Base-by-base conservation (phyloP, 2,329 filamentous ascomycete species). In the Grosmannia serpens region DNA sequence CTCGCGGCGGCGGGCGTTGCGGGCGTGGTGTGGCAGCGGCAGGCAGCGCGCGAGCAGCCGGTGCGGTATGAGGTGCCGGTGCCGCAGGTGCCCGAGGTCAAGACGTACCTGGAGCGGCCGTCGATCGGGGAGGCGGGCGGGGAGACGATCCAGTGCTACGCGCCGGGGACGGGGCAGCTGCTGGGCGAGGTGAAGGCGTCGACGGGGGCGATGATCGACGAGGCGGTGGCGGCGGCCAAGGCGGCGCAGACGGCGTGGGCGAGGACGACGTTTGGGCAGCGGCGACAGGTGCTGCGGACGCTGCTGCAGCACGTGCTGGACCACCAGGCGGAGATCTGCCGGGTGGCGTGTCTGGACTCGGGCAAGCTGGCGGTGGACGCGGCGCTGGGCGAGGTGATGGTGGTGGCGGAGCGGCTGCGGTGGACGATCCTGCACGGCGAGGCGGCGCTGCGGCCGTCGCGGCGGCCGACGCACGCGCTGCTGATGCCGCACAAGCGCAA, bases 351-450 rank as follows among this genome's bases (percentile, higher is more conserved):
- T 67, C 79, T 96, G 41, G 94, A 99, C 73, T 95, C 89, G 49
- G 94, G 94, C 63, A 99, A 99, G 79, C 96, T 95, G 2, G 88
- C 92, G 77, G 85, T 97, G 46, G 94, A 99, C 73, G 94, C 92
- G 1, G 86, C 88, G 65, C 85, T 99, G 58, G 94, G 94, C 56
- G 94, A 99, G 78, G 91, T 97, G 63, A 78, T 99, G 58, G 91
- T 96, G 49, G 96, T 94, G 8, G 85, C 82, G 0, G 94, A 97
- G 77, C 96, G 96, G 76, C 79, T 99, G 61, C 86, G 88, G 68
- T 99, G 94, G 94, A 96, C 91, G 3, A 86, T 97, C 62, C 77
- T 85, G 63, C 90, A 99, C 72, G 94, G 94, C 65, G 91, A 96
- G 72, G 83, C 82, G 67, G 88, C 91, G 0, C 74, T 99, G 64